Conservation (phyloP, 2,329 filamentous ascomycete genomes). For the Xylaria sp. region DNA sequence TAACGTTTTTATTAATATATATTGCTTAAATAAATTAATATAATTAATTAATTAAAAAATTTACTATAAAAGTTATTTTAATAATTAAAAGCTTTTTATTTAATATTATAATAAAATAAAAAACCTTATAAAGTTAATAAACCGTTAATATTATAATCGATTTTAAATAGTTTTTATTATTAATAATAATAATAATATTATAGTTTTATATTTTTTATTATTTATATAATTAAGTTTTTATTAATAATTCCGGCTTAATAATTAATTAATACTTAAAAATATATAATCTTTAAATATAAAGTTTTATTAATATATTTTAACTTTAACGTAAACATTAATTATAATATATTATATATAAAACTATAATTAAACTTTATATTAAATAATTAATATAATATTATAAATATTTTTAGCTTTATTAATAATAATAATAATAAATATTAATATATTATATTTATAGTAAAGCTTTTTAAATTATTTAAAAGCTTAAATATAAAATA, state of each 20-base stretch:
- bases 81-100: slow-evolving; percentile 3
- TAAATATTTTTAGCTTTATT: too few species aligned
- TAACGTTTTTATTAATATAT: slow-evolving; percentile 7
- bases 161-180: neutral
- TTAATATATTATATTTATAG: too few species aligned
- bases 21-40: slow-evolving; percentile 19
- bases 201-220: neutral
- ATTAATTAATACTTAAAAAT: neutral
- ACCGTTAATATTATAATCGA: slow-evolving; percentile 25
- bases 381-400: too few species aligned
- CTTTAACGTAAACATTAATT: too few species aligned
- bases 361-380: too few species aligned
- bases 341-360: too few species aligned
- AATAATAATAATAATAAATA: too few species aligned
- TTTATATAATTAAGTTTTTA: slow-evolving; percentile 9
- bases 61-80: slow-evolving; percentile 15
- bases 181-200: slow-evolving; percentile 1
- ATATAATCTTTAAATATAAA: neutral
- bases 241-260: neutral
- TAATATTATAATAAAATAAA: neutral
- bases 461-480: too few species aligned
- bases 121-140: slow-evolving; percentile 21
- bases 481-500: too few species aligned
- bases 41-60: slow-evolving; percentile 11
- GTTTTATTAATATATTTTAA: neutral